Evolutionary conservation across 202 grass and related monocot species (phyloP).

Genomic region (Eragrostis tef): DNA sequence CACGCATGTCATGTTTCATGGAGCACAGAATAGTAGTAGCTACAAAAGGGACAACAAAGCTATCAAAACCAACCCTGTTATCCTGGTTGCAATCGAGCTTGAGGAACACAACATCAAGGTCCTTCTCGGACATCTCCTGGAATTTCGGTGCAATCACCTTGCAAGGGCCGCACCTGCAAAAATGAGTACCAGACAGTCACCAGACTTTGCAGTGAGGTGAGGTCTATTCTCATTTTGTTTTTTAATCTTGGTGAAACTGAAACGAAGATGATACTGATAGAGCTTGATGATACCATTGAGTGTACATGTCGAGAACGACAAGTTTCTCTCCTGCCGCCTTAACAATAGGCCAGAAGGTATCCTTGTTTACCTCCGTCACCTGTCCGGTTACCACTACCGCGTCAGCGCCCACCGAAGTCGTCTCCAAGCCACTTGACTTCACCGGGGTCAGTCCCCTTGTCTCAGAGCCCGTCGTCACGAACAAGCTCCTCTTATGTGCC

Average conservation of each 20-base stretch:
- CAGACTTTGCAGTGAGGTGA: conserved; percentile 9
- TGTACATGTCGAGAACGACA: conserved; percentile 90
- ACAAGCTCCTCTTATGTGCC: conserved; percentile 47
- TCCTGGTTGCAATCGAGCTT: conserved; percentile 94
- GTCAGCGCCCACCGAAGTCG: conserved; percentile 33
- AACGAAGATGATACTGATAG: conserved; percentile 6
- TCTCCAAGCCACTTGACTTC: conserved; percentile 65
- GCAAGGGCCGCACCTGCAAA: conserved; percentile 84
- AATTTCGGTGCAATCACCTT: conserved; percentile 82
- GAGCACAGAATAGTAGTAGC: conserved; percentile 7
- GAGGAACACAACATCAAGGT: conserved; percentile 77
- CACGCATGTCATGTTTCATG: conserved; percentile 3
- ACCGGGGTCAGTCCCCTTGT: conserved; percentile 29
- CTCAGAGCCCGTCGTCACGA: conserved; percentile 30
- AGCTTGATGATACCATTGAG: conserved; percentile 65
- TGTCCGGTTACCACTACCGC: conserved; percentile 63
- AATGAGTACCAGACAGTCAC: not conserved
- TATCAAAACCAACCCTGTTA: conserved; percentile 58
- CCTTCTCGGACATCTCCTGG: conserved; percentile 79
- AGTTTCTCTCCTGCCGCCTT: conserved; percentile 69
- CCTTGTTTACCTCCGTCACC: conserved; percentile 84
- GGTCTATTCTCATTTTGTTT: conserved; percentile 5
- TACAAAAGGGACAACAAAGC: conserved; percentile 13
- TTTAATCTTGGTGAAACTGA: conserved; percentile 17
- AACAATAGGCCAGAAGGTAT: conserved; percentile 94